phyloP scores from a whole-genome alignment of 2,329 filamentous ascomycete species.

The Xylariaceae sp. region DNA sequence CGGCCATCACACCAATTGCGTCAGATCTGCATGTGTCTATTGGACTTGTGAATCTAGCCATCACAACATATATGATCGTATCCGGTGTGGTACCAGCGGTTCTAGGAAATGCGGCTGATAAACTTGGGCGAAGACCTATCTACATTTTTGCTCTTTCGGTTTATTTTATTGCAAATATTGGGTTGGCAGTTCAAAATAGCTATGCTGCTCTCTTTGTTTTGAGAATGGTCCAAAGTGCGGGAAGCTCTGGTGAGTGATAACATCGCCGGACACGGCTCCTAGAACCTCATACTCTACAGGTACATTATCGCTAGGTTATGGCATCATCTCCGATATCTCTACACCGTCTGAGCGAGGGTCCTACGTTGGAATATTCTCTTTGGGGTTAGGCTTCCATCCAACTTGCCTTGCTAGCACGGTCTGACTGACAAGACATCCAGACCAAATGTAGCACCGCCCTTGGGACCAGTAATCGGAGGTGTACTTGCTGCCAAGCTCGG shows the following conservation, averaged over 20 bases:
- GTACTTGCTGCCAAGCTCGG: slow-evolving; percentile 42
- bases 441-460: slow-evolving; percentile 30
- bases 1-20: slow-evolving; percentile 18
- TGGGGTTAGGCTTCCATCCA: slow-evolving; percentile 16
- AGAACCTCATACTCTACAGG: slow-evolving; percentile 5
- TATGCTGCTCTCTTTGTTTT: slow-evolving; percentile 44
- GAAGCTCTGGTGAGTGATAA: slow-evolving; percentile 6
- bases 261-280: too few species aligned
- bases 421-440: slow-evolving; percentile 9
- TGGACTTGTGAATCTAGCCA: slow-evolving; percentile 12
- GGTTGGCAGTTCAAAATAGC: slow-evolving; percentile 39
- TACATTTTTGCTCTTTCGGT: slow-evolving; percentile 35
- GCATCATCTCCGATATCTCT: slow-evolving; percentile 48
- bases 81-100: slow-evolving; percentile 40
- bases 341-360: slow-evolving; percentile 47
- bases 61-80: slow-evolving; percentile 36
- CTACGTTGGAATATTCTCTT: slow-evolving; percentile 42
- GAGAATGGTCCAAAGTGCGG: slow-evolving; percentile 44
- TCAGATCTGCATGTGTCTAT: slow-evolving; percentile 13
- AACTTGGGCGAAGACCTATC: slow-evolving; percentile 34
- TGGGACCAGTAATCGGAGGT: slow-evolving; percentile 45
- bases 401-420: background rate
- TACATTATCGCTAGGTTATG: slow-evolving; percentile 37
- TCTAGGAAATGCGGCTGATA: slow-evolving; percentile 38
- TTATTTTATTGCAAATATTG: slow-evolving; percentile 37